Conservation (phyloP, 2,329 filamentous ascomycete genomes). For the Davidsoniella eucalypti region DNA sequence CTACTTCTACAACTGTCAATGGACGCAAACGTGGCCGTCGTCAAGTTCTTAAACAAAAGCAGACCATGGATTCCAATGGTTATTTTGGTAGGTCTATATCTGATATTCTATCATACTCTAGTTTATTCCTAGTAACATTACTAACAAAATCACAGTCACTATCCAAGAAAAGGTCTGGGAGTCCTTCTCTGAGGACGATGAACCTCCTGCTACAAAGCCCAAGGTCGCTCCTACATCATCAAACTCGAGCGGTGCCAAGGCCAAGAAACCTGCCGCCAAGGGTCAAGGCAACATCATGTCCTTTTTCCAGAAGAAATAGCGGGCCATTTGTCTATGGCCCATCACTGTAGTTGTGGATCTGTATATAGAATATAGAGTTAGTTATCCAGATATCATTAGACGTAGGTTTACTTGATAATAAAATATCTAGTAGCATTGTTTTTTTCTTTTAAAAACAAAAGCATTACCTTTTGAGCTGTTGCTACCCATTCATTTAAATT, state of each 20-base stretch:
- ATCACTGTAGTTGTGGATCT: not conserved
- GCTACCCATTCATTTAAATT: slow-evolving; percentile 67
- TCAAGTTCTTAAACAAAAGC: slow-evolving; percentile 75
- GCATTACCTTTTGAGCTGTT: slow-evolving; percentile 47
- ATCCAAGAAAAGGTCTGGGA: slow-evolving; percentile 77
- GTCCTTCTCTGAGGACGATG: slow-evolving; percentile 74
- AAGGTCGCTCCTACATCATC: slow-evolving; percentile 28
- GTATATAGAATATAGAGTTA: too few species aligned
- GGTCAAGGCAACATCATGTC: slow-evolving; percentile 76
- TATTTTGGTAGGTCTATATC: slow-evolving; percentile 54
- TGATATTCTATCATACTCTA: not conserved
- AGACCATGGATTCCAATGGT: slow-evolving; percentile 71
- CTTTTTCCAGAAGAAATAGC: slow-evolving; percentile 70
- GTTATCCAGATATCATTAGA: too few species aligned
- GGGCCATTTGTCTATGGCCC: not conserved
- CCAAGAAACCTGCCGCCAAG: slow-evolving; percentile 42
- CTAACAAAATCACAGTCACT: slow-evolving; percentile 43
- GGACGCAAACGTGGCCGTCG: slow-evolving; percentile 62
- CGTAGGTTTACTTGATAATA: too few species aligned
- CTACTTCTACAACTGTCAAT: slow-evolving; percentile 33
- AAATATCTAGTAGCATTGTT: too few species aligned
- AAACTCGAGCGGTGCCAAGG: slow-evolving; percentile 31
- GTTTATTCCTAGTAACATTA: not conserved
- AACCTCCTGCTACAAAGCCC: slow-evolving; percentile 31
- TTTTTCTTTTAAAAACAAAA: too few species aligned